phyloP scores from a whole-genome alignment of 495 filamentous ascomycete species.

The Lepraria neglecta region DNA sequence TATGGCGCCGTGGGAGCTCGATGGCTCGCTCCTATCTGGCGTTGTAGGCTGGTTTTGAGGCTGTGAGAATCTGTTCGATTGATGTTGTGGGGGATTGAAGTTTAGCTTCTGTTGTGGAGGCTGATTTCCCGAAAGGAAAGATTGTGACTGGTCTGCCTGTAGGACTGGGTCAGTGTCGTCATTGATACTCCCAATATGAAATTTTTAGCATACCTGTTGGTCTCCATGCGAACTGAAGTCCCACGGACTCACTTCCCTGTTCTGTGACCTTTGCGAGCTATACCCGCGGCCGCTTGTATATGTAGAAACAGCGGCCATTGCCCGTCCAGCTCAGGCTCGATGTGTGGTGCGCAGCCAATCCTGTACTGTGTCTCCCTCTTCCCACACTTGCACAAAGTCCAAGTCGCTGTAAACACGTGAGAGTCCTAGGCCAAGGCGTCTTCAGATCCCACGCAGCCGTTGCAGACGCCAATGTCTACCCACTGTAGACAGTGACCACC shows the following conservation, averaged over 20 bases:
- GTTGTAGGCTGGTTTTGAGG: slow-evolving; percentile 1
- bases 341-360: not conserved
- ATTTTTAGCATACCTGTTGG: slow-evolving; percentile 17
- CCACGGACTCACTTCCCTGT: slow-evolving; percentile 12
- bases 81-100: slow-evolving; percentile 10
- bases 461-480: not conserved
- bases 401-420: not conserved
- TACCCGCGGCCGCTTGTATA: not conserved
- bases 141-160: slow-evolving; percentile 3
- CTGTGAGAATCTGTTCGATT: slow-evolving; percentile 7
- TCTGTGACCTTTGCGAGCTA: not conserved
- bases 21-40: slow-evolving; percentile 6
- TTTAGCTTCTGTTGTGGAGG: slow-evolving; percentile 13
- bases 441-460: not conserved
- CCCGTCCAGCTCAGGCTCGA: not conserved
- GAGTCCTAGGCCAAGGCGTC: not conserved
- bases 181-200: not conserved
- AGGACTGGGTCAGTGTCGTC: not conserved
- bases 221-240: not conserved
- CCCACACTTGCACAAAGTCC: not conserved
- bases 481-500: not conserved
- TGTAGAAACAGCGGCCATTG: slow-evolving; percentile 19
- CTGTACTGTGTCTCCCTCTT: not conserved
- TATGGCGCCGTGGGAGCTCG: not conserved
- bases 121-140: slow-evolving; percentile 4